These are phyloP conservation scores for Clarireedia monteithiana DNA, from an alignment of 2,329 filamentous ascomycete species.

Conservation along the genomic window DNA sequence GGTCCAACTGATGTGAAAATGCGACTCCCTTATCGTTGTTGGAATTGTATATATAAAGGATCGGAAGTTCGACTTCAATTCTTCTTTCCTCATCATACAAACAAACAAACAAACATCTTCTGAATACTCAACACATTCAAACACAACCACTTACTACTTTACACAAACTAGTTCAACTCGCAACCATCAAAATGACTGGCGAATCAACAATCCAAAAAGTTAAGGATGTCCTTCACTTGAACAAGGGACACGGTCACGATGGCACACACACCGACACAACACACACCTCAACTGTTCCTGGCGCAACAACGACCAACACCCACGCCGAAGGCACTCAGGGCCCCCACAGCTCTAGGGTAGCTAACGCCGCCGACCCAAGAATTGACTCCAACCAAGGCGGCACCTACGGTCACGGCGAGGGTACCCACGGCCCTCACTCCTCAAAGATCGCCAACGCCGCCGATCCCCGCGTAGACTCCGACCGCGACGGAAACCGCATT, in stretches of 20 bases:
- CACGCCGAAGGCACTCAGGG: background rate
- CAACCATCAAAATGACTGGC: slow-evolving; percentile 29
- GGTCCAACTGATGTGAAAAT: background rate
- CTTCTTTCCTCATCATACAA: background rate
- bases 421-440: slow-evolving; percentile 22
- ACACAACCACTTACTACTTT: background rate
- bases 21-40: background rate
- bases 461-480: slow-evolving; percentile 31
- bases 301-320: slow-evolving; percentile 4
- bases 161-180: slow-evolving; percentile 11
- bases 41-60: background rate
- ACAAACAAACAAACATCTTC: background rate
- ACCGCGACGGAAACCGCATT: slow-evolving; percentile 39
- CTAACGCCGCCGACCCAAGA: background rate
- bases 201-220: slow-evolving; percentile 38
- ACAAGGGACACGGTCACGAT: slow-evolving; percentile 15
- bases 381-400: slow-evolving; percentile 11
- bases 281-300: slow-evolving; percentile 12
- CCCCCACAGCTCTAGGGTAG: background rate
- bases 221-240: slow-evolving; percentile 35
- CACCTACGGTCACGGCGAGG: slow-evolving; percentile 12
- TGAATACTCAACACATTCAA: background rate
- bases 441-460: slow-evolving; percentile 32
- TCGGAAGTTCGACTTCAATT: background rate
- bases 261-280: background rate